phyloP scores from a whole-genome alignment of 805 yeast species.

The Naumovozyma dairenensis region DNA sequence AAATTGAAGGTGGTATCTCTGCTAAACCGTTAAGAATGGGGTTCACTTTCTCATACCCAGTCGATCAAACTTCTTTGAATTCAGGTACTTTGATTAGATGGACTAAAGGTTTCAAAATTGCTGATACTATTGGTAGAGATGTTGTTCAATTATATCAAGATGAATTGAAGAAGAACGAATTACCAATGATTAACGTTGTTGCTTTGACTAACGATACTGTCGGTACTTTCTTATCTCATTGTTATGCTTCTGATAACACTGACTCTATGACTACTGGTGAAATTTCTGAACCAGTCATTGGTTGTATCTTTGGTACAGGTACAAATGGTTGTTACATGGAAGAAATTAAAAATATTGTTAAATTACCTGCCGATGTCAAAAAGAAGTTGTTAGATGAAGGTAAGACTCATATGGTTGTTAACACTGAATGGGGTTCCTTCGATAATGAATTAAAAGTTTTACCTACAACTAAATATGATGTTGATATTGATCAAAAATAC shows the following conservation, averaged over 20 bases:
- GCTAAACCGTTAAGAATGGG: slow-evolving; percentile 54
- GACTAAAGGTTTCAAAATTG: slow-evolving; percentile 90
- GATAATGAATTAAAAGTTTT: slow-evolving; percentile 71
- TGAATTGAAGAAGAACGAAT: slow-evolving; percentile 47
- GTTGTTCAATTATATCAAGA: slow-evolving; percentile 64
- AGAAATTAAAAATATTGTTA: slow-evolving; percentile 58
- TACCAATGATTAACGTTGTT: slow-evolving; percentile 55
- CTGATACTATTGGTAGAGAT: slow-evolving; percentile 78
- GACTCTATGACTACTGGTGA: slow-evolving; percentile 43
- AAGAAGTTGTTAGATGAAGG: slow-evolving; percentile 33
- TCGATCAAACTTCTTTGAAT: slow-evolving; percentile 70
- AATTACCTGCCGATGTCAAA: slow-evolving; percentile 43
- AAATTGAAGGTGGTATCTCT: slow-evolving; percentile 22
- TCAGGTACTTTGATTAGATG: slow-evolving; percentile 81
- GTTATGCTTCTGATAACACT: slow-evolving; percentile 53
- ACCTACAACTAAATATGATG: slow-evolving; percentile 75
- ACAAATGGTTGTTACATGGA: slow-evolving; percentile 95
- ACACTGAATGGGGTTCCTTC: slow-evolving; percentile 98
- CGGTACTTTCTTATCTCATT: slow-evolving; percentile 82
- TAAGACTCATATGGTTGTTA: slow-evolving; percentile 68
- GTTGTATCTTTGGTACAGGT: slow-evolving; percentile 94
- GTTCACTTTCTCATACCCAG: slow-evolving; percentile 92
- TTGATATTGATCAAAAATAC: slow-evolving; percentile 47
- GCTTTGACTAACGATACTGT: slow-evolving; percentile 96
- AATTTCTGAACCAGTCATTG: slow-evolving; percentile 68